phyloP scores from a whole-genome alignment of 2,329 filamentous ascomycete genomes.

The Alternaria sp. region DNA sequence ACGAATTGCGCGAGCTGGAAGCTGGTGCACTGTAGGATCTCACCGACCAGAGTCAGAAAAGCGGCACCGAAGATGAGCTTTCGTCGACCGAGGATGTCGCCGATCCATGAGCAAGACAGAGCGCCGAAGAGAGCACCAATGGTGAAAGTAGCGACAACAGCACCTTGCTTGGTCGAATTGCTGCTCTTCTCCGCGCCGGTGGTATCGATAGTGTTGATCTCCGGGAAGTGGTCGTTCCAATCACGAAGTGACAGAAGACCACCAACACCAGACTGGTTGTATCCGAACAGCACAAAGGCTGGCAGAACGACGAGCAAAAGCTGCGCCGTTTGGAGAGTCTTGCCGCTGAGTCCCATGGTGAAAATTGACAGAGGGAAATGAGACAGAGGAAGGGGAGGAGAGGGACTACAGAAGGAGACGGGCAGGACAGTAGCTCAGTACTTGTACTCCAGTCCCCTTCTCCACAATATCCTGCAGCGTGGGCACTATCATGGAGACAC shows the following conservation, averaged over 20 bases:
- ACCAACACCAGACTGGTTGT: conserved; percentile 62
- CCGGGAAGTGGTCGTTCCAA: conserved; percentile 58
- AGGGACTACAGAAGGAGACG: conserved; percentile 17
- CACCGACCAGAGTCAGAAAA: conserved; percentile 54
- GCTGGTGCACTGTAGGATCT: conserved; percentile 56
- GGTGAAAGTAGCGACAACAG: conserved; percentile 57
- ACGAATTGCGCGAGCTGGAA: conserved; percentile 59
- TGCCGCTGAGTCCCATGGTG: conserved; percentile 34
- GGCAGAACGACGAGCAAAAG: conserved; percentile 52
- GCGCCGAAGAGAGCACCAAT: conserved; percentile 59
- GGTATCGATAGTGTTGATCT: conserved; percentile 59
- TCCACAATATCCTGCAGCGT: conserved; percentile 34
- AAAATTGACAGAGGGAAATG: conserved; percentile 1
- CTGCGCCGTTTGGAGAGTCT: conserved; percentile 42
- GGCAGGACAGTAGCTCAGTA: conserved; percentile 16
- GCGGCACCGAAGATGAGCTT: conserved; percentile 56
- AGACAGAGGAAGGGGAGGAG: conserved; percentile 7
- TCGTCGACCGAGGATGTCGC: conserved; percentile 57
- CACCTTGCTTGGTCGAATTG: conserved; percentile 58
- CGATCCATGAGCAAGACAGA: conserved; percentile 56
- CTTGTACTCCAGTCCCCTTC: conserved; percentile 28
- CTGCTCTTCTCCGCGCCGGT: conserved; percentile 54
- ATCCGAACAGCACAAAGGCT: conserved; percentile 61
- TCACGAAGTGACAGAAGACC: conserved; percentile 55
- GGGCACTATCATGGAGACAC: conserved; percentile 13